Conservation (phyloP, 306 rosid species). For the Luffa acutangula region DNA sequence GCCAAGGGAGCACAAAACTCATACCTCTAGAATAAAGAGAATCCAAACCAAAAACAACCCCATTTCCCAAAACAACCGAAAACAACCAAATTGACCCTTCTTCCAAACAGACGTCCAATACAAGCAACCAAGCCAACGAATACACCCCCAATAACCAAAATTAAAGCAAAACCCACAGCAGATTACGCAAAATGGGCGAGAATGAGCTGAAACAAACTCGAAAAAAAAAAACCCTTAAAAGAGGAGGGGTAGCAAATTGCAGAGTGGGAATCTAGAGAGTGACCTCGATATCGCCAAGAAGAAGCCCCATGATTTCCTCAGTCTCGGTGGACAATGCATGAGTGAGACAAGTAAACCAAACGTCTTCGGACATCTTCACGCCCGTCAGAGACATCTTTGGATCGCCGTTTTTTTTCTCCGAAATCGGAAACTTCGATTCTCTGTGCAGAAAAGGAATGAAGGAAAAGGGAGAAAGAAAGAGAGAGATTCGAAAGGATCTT, state of each 20-base stretch:
- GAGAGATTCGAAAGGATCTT: background rate
- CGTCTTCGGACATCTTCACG: slow-evolving; percentile 90
- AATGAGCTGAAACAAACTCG: background rate
- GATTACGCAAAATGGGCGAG: background rate
- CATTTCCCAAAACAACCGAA: slow-evolving; percentile 5
- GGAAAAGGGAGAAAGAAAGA: background rate
- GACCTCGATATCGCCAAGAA: slow-evolving; percentile 92
- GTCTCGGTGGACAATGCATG: slow-evolving; percentile 97
- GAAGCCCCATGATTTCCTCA: slow-evolving; percentile 99
- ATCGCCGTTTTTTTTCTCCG: background rate
- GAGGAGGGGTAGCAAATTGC: background rate
- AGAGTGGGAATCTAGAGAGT: slow-evolving; percentile 3
- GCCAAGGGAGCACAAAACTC: background rate
- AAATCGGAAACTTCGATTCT: background rate
- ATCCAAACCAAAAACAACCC: slow-evolving; percentile 1
- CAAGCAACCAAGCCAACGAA: background rate
- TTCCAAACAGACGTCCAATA: background rate
- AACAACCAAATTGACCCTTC: background rate
- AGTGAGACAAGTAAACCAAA: slow-evolving; percentile 86
- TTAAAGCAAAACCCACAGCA: background rate
- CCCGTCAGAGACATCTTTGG: slow-evolving; percentile 60
- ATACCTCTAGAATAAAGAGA: background rate
- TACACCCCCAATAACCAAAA: background rate
- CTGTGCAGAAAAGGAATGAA: background rate
- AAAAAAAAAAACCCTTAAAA: background rate